Conservation (phyloP, 2,329 filamentous ascomycete species). For the Coniochaeta hoffmannii region DNA sequence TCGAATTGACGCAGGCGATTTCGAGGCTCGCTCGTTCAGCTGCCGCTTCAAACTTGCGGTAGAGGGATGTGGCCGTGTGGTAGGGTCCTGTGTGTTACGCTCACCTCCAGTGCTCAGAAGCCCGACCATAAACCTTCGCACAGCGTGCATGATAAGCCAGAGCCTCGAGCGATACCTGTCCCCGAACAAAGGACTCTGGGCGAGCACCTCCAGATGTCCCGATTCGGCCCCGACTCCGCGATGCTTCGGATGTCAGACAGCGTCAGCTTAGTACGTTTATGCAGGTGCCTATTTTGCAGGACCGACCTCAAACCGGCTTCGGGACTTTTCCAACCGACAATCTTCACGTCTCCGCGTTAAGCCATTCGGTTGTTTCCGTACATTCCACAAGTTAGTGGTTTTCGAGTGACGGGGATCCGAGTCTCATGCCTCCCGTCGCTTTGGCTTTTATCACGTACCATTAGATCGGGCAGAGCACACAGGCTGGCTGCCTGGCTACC, state of each 20-base stretch:
- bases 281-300: no score
- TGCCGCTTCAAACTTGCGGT: not conserved
- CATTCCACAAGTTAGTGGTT: not conserved
- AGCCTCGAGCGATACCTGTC: not conserved
- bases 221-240: slow-evolving; percentile 1
- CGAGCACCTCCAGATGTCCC: not conserved
- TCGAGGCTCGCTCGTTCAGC: not conserved
- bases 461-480: not conserved
- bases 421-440: not conserved
- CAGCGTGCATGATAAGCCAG: not conserved
- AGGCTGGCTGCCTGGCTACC: not conserved
- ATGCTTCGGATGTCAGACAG: not conserved
- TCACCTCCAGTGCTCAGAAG: not conserved
- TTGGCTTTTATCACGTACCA: not conserved
- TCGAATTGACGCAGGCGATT: not conserved
- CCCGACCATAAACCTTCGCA: not conserved
- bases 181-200: not conserved
- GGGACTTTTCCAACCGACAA: not conserved
- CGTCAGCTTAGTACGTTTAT: no score
- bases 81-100: not conserved
- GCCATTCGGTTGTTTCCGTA: not conserved
- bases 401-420: not conserved
- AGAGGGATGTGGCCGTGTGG: no score
- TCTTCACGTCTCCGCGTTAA: not conserved
- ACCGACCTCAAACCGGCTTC: not conserved